Base-by-base conservation (phyloP, 1,284 basidiomycete species). In the Pholiota adiposa region DNA sequence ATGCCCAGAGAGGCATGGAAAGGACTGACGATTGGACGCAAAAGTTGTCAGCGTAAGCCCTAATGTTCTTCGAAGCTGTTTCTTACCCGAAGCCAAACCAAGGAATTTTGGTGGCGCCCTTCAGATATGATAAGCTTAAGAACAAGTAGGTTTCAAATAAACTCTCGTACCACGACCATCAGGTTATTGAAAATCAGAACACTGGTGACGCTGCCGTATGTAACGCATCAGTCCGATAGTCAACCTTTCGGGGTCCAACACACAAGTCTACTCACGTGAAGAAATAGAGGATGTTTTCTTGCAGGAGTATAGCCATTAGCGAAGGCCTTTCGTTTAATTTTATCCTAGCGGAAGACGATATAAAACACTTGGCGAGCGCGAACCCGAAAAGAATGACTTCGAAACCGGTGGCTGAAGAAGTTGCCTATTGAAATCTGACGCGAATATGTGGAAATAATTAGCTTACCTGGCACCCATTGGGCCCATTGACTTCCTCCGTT, bases 1-100 rank as follows among this genome's bases (percentile, higher is more conserved):
- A 79, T 79, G 1, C 77, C 77, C 31, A 79, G 70, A 11, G 78
- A 75, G 25, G 77, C 77, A 56, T 79, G 77, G 61, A 80, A 80
- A 7, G 78, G 77, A 8, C 78, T 80, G 51, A 23, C 49, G 48
- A 31, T 46, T n/a, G 5, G 8, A 41, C 12, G 25, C 5, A 9
- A 33, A 25, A 19, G 12, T 16, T 3, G n/a, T 43, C 7, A 21
- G 41, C 25, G 21, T 33, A 46, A 19, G 19, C 19, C 4, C 12
- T 5, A 8, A 40, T 8, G 0, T 18, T n/a, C 40, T 31, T 40
- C 18, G 16, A 29, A 23, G 4, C 44, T 4, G 6, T 21, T 34
- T 55, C 64, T 12, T 54, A 79, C 77, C 73, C 73, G 56, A 77
- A 79, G 49, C 77, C 77, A 56, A 80, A 80, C 77, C 78, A 79